Conservation (phyloP, 2,329 filamentous ascomycete genomes). For the Decorospora gaudefroyi region DNA sequence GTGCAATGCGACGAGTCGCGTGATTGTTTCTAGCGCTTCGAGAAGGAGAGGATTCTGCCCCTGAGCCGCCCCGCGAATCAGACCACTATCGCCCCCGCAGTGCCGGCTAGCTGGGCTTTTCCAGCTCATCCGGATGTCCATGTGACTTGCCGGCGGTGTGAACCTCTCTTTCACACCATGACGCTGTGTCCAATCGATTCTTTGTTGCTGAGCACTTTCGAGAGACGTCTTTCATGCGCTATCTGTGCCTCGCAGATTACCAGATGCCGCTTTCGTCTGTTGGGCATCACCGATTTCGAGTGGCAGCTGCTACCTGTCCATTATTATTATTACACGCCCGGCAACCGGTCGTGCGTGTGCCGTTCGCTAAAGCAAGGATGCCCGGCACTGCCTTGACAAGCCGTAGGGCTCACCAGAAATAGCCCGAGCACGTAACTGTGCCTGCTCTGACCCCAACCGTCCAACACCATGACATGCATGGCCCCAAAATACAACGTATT, state of each 20-base stretch:
- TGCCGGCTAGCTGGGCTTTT: constrained; percentile 11
- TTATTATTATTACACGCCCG: too few relatives aligned
- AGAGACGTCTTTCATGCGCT: constrained; percentile 7
- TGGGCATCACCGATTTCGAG: constrained; percentile 9
- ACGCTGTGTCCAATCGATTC: constrained; percentile 25
- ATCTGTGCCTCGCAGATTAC: constrained; percentile 1
- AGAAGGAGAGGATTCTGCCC: constrained; percentile 36
- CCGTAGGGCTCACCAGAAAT: constrained; percentile 22
- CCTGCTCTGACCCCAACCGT: constrained; percentile 23
- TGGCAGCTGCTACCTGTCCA: constrained; percentile 2
- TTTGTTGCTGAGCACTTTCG: constrained; percentile 7
- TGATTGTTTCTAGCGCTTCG: constrained; percentile 35
- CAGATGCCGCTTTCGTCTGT: constrained; percentile 4
- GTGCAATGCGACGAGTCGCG: constrained; percentile 33
- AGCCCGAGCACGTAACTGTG: constrained; percentile 30
- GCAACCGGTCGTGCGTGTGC: too few relatives aligned
- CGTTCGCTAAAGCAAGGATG: constrained; percentile 15
- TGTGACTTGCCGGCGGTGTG: constrained; percentile 45
- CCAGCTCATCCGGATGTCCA: constrained; percentile 24
- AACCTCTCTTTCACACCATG: constrained; percentile 11
- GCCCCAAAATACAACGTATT: constrained; percentile 3
- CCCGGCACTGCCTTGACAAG: constrained; percentile 8
- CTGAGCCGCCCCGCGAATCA: constrained; percentile 36
- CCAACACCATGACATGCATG: constrained; percentile 39
- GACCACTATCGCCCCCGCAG: constrained; percentile 25